Percentiles rank a stretch among this genome's conserved stretches.
These are phyloP conservation scores for Biscutella laevigata DNA, from an alignment of 441 rosid species.

Conservation along the genomic window DNA sequence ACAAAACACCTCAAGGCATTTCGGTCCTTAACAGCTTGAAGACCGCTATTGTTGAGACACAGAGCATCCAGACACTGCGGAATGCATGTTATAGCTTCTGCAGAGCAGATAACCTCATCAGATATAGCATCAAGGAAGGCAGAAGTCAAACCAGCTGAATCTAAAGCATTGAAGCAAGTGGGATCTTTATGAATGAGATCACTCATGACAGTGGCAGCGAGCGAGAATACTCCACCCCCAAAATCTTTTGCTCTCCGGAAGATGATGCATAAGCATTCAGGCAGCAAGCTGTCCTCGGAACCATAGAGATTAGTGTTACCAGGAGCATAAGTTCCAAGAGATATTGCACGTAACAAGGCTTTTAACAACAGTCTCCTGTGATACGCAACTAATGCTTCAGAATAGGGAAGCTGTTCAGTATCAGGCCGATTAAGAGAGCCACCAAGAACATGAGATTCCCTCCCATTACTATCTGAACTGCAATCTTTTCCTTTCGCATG, in stretches of 20 bases:
- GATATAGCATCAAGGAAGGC: conserved; percentile 85
- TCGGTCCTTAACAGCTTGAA: conserved; percentile 80
- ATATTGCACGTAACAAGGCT: conserved; percentile 83
- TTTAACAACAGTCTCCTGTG: conserved; percentile 71
- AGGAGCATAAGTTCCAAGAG: conserved; percentile 94
- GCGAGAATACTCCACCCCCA: conserved; percentile 95
- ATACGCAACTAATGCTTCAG: conserved; percentile 81
- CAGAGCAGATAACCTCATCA: conserved; percentile 84
- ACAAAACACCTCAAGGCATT: conserved; percentile 88
- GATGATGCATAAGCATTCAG: conserved; percentile 75
- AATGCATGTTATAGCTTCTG: conserved; percentile 94
- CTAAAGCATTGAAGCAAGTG: conserved; percentile 78
- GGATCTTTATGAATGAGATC: conserved; percentile 98
- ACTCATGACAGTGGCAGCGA: conserved; percentile 94
- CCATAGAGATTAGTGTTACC: conserved; percentile 78
- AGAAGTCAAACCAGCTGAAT: conserved; percentile 90
- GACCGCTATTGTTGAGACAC: conserved; percentile 83
- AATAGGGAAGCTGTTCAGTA: conserved; percentile 55
- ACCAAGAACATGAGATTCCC: conserved; percentile 31
- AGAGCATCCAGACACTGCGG: conserved; percentile 97
- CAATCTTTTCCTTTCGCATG: conserved; percentile 47
- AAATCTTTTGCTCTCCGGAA: conserved; percentile 86
- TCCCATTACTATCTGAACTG: conserved; percentile 38
- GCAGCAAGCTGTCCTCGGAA: conserved; percentile 83
- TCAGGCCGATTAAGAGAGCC: conserved; percentile 48